Conservation (phyloP, 805 yeast genomes). For the Suhomyces tanzawaensis region DNA sequence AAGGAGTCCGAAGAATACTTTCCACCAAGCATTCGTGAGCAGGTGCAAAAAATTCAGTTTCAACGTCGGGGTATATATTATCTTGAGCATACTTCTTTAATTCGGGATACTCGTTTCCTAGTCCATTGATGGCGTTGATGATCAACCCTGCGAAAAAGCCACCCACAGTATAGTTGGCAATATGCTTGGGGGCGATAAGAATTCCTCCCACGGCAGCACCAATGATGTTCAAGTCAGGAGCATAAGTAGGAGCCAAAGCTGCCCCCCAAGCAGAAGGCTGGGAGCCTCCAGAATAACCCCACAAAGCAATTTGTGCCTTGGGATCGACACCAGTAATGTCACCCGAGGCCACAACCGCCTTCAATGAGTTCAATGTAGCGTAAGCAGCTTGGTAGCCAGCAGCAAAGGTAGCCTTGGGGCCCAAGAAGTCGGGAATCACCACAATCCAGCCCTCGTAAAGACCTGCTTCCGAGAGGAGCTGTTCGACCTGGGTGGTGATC, state of each 20-base stretch:
- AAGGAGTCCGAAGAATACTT: neutral
- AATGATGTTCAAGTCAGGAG: conserved; percentile 28
- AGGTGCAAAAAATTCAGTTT: neutral
- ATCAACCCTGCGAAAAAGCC: conserved; percentile 28
- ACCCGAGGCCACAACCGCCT: conserved; percentile 23
- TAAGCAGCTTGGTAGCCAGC: conserved; percentile 33
- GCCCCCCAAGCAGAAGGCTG: conserved; percentile 40
- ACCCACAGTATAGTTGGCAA: conserved; percentile 24
- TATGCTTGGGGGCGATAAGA: conserved; percentile 32
- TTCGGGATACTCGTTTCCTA: conserved; percentile 30
- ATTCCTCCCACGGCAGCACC: conserved; percentile 40
- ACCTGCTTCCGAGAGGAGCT: conserved; percentile 11
- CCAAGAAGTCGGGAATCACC: conserved; percentile 35
- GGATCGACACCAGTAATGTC: conserved; percentile 17
- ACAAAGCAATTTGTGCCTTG: conserved; percentile 21
- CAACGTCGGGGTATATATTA: conserved; percentile 4
- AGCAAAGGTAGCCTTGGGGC: conserved; percentile 29
- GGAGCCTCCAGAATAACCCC: conserved; percentile 43
- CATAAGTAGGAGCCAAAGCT: conserved; percentile 34
- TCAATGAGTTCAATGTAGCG: conserved; percentile 28
- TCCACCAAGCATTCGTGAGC: neutral
- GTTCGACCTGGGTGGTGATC: conserved; percentile 15
- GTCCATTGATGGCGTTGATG: conserved; percentile 29
- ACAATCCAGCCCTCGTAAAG: conserved; percentile 32
- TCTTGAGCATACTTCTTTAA: conserved; percentile 6